These are phyloP conservation scores for Penicillium occitanis DNA, from an alignment of 2,329 filamentous ascomycete species.

Conservation along the genomic window DNA sequence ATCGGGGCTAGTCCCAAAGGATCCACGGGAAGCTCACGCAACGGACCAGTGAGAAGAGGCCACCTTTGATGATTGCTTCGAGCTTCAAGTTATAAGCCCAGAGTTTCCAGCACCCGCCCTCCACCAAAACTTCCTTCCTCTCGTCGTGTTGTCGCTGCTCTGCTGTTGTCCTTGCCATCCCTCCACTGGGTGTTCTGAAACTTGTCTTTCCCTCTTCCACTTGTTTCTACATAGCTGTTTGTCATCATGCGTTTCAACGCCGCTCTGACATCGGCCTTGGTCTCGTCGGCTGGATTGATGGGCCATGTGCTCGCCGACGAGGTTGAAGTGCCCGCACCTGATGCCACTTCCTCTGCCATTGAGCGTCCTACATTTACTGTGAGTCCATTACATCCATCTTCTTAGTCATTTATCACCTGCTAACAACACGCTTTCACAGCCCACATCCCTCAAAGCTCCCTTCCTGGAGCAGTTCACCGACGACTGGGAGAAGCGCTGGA, in stretches of 20 bases:
- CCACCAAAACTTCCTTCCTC: constrained; percentile 11
- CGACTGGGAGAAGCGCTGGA: constrained; percentile 92
- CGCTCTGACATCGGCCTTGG: constrained; percentile 67
- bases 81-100: constrained; percentile 34
- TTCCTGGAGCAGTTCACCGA: constrained; percentile 99
- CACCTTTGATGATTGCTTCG: constrained; percentile 42
- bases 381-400: constrained; percentile 45
- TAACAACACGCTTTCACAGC: constrained; percentile 55
- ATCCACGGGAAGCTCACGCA: not conserved
- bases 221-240: constrained; percentile 21
- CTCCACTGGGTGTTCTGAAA: constrained; percentile 16
- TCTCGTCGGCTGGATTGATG: constrained; percentile 68
- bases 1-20: constrained; percentile 4
- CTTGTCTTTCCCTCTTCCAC: constrained; percentile 20
- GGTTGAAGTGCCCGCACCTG: constrained; percentile 59
- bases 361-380: constrained; percentile 85
- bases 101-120: constrained; percentile 20
- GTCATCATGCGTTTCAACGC: constrained; percentile 79
- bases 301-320: constrained; percentile 67
- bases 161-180: constrained; percentile 19
- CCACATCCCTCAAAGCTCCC: constrained; percentile 81
- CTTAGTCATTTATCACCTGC: constrained; percentile 11
- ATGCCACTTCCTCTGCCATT: constrained; percentile 58
- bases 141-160: constrained; percentile 20
- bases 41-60: constrained; percentile 37